Conservation (phyloP, 805 yeast genomes). For the Ogataea nonfermentans region DNA sequence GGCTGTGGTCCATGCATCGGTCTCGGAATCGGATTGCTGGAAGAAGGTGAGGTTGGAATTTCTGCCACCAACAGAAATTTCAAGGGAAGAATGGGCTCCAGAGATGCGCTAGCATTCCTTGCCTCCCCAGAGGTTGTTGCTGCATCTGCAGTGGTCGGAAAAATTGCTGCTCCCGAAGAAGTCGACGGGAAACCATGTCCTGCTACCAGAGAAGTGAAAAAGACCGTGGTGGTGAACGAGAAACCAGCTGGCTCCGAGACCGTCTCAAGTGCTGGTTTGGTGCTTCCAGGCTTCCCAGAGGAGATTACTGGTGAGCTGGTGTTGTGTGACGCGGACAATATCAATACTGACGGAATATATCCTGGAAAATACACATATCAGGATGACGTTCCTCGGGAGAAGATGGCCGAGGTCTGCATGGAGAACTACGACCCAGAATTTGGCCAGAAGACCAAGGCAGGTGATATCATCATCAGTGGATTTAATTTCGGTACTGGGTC, state of each 20-base stretch:
- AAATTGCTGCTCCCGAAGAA: conserved; percentile 90
- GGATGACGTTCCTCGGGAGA: conserved; percentile 91
- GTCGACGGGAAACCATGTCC: conserved; percentile 58
- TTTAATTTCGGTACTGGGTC: conserved; percentile 98
- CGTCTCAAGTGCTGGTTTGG: conserved; percentile 55
- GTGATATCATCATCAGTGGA: conserved; percentile 90
- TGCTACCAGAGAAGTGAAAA: conserved; percentile 47
- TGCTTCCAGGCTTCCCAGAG: conserved; percentile 88
- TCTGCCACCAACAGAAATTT: conserved; percentile 98
- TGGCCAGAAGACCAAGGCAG: conserved; percentile 68
- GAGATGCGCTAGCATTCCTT: conserved; percentile 91
- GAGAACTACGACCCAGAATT: conserved; percentile 95
- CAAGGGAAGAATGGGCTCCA: conserved; percentile 99
- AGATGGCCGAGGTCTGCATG: conserved; percentile 99
- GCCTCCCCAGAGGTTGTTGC: conserved; percentile 99
- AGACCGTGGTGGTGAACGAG: conserved; percentile 36
- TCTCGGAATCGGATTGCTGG: conserved; percentile 86
- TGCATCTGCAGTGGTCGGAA: conserved; percentile 94
- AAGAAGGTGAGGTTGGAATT: conserved; percentile 97
- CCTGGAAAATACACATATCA: conserved; percentile 99
- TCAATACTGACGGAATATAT: conserved; percentile 97
- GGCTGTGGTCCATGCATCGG: conserved; percentile 99
- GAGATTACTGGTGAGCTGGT: conserved; percentile 87
- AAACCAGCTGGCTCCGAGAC: conserved; percentile 29
- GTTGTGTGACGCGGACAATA: conserved; percentile 93